Percentiles rank a stretch among this genome's conserved stretches.
phyloP scores from a whole-genome alignment of 164 flowering plant species.

The Amborella trichopoda region DNA sequence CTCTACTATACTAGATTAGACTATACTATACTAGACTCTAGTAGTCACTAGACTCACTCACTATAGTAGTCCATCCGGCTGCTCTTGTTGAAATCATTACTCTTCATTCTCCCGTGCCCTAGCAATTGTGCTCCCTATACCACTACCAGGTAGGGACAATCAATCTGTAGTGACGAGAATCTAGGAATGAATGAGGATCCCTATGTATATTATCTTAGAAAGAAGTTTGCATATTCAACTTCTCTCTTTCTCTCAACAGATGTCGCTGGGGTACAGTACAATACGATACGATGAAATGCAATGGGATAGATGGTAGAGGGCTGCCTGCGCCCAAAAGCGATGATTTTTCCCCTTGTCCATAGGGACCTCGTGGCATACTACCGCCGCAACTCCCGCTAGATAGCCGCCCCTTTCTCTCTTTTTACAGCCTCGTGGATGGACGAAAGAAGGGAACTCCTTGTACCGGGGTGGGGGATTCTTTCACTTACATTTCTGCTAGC shows the following conservation, averaged over 20 bases:
- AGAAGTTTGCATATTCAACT: too few relatives aligned
- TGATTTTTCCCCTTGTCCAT: too few relatives aligned
- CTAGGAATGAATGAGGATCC: background rate
- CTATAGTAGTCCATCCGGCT: background rate
- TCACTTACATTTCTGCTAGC: conserved; percentile 1
- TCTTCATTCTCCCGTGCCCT: background rate
- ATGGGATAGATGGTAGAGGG: background rate
- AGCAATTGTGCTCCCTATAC: too few relatives aligned
- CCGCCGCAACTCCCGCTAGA: conserved; percentile 2
- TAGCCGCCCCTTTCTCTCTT: conserved; percentile 6
- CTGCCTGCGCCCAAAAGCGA: background rate
- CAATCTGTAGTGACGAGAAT: background rate
- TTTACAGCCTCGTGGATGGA: conserved; percentile 5
- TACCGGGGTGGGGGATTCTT: background rate
- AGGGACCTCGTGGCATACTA: too few relatives aligned
- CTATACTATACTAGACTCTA: background rate
- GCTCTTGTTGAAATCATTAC: background rate
- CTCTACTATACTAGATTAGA: too few relatives aligned
- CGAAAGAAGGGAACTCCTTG: conserved; percentile 5
- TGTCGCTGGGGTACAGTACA: background rate
- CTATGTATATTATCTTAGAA: too few relatives aligned
- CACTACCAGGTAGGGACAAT: background rate
- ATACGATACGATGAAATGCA: background rate
- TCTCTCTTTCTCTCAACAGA: background rate
- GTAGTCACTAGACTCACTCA: background rate